These are phyloP conservation scores for Umbellularia californica DNA, from an alignment of 164 flowering plant genomes.

Conservation along the genomic window DNA sequence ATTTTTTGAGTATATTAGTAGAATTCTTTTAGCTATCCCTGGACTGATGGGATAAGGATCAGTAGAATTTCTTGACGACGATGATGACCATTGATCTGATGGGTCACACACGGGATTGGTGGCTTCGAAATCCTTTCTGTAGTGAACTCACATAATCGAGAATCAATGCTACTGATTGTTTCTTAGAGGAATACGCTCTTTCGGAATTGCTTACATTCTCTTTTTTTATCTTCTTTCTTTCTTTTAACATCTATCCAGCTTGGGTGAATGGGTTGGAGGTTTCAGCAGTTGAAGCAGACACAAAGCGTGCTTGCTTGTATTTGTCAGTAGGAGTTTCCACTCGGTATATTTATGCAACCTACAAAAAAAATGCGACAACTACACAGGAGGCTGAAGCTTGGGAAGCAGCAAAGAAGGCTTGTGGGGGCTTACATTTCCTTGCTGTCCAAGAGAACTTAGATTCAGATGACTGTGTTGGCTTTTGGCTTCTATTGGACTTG, in stretches of 20 bases:
- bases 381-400: slow-evolving; percentile 91
- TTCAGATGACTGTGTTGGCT: slow-evolving; percentile 91
- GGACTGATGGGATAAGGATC: too few species aligned
- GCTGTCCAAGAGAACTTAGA: slow-evolving; percentile 87
- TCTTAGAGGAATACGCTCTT: too few species aligned
- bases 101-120: too few species aligned
- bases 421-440: slow-evolving; percentile 94
- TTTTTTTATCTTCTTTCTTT: background rate
- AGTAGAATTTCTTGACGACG: too few species aligned
- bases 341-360: slow-evolving; percentile 73
- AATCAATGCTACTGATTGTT: too few species aligned
- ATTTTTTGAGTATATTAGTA: too few species aligned
- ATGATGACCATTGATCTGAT: too few species aligned
- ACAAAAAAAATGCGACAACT: slow-evolving; percentile 59
- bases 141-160: too few species aligned
- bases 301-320: slow-evolving; percentile 48
- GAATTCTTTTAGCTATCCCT: too few species aligned
- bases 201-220: too few species aligned
- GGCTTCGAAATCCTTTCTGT: too few species aligned
- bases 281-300: slow-evolving; percentile 73
- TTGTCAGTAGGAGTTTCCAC: slow-evolving; percentile 87
- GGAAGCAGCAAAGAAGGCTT: slow-evolving; percentile 91
- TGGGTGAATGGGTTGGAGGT: slow-evolving; percentile 98
- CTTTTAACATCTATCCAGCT: slow-evolving; percentile 40
- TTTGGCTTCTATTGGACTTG: slow-evolving; percentile 90